A percentile compares a stretch with the other conserved stretches of the same genome.
These are phyloP conservation scores for Malassezia japonica DNA, from an alignment of 1,284 basidiomycete genomes.

Conservation along the genomic window DNA sequence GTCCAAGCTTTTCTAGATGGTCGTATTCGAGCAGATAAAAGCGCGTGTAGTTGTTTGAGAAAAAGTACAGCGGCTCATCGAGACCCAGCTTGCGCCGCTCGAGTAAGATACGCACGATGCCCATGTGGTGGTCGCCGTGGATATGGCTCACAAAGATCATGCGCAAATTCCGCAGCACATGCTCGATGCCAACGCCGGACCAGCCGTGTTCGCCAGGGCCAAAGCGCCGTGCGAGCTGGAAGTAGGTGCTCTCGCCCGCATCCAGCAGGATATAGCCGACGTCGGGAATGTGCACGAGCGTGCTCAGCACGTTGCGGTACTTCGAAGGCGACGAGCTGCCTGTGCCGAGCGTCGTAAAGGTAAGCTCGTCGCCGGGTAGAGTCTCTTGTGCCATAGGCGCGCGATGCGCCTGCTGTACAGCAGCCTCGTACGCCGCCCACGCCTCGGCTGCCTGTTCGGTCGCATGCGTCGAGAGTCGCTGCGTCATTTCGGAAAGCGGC, in stretches of 20 bases:
- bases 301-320: constrained; percentile 44
- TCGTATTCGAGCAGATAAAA: constrained; percentile 60
- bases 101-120: constrained; percentile 63
- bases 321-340: constrained; percentile 69
- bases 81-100: constrained; percentile 60
- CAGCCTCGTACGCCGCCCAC: constrained; percentile 18
- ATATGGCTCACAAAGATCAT: constrained; percentile 81
- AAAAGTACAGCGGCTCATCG: constrained; percentile 57
- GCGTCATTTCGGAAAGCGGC: constrained; percentile 12
- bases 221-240: constrained; percentile 71
- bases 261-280: constrained; percentile 62
- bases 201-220: constrained; percentile 50
- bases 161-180: constrained; percentile 58
- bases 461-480: constrained; percentile 15
- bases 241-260: constrained; percentile 80
- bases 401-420: constrained; percentile 21
- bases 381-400: not conserved
- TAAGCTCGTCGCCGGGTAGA: constrained; percentile 52
- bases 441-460: constrained; percentile 18
- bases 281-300: constrained; percentile 33
- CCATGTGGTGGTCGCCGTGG: constrained; percentile 87
- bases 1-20: constrained; percentile 60
- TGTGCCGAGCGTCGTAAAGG: constrained; percentile 72
- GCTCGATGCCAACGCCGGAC: constrained; percentile 24
- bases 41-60: constrained; percentile 57